A percentile compares a stretch with the other conserved stretches of the same genome.
These are phyloP conservation scores for Jasminum sambac DNA, from an alignment of 257 asterid species.

Conservation along the genomic window DNA sequence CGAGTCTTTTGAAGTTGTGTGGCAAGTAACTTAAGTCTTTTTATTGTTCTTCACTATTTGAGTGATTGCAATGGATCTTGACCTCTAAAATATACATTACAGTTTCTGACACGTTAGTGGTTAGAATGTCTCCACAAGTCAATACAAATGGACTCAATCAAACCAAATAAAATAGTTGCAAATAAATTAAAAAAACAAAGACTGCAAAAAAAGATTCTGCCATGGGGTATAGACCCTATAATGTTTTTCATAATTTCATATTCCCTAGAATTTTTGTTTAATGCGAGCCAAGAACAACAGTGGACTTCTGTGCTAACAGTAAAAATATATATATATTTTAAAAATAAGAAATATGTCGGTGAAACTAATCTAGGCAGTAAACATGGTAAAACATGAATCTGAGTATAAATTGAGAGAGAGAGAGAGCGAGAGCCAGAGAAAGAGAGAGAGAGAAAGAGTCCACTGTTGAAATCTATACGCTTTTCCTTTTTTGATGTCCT, in stretches of 20 bases:
- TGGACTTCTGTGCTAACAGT: slow-evolving; percentile 6
- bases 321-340: background rate
- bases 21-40: too few species aligned
- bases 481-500: slow-evolving; percentile 29
- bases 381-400: slow-evolving; percentile 9
- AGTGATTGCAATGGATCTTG: slow-evolving; percentile 12
- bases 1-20: too few species aligned
- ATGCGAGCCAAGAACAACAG: slow-evolving; percentile 4
- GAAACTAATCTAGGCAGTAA: slow-evolving; percentile 17
- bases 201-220: slow-evolving; percentile 16
- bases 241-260: slow-evolving; percentile 14
- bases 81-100: slow-evolving; percentile 15
- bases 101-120: slow-evolving; percentile 40
- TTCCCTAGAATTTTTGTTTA: slow-evolving; percentile 1
- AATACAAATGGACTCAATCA: slow-evolving; percentile 21
- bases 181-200: background rate
- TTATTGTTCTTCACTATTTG: too few species aligned
- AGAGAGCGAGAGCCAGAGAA: too few species aligned
- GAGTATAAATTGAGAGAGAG: slow-evolving; percentile 23
- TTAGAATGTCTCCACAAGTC: slow-evolving; percentile 43
- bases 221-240: background rate
- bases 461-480: slow-evolving; percentile 19
- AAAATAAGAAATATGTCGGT: slow-evolving; percentile 45
- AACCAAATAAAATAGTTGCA: background rate
- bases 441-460: slow-evolving; percentile 24